Evolutionary conservation across 1,284 basidiomycete genomes (phyloP).

Genomic region (Mrakiaceae sp.): DNA sequence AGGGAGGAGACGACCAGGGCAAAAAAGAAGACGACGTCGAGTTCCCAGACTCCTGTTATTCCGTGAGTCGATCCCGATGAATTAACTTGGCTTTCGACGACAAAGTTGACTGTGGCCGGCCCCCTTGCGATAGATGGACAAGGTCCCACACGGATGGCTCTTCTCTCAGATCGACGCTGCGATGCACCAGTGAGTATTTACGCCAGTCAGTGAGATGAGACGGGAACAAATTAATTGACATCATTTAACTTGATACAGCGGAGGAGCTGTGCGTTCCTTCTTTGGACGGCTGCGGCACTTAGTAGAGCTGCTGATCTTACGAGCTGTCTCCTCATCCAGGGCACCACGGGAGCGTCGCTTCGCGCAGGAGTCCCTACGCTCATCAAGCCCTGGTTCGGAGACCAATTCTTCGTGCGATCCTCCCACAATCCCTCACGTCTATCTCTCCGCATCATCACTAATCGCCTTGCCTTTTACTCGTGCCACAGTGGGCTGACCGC

Average conservation of each 20-base stretch:
- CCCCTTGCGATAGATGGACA: slow-evolving; percentile 37
- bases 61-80: neutral
- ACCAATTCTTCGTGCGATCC: slow-evolving; percentile 54
- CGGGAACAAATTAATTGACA: no score
- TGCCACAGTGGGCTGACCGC: no score
- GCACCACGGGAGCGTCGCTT: slow-evolving; percentile 56
- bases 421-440: slow-evolving; percentile 35
- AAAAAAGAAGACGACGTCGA: slow-evolving; percentile 24
- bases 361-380: slow-evolving; percentile 63
- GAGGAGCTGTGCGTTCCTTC: no score
- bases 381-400: slow-evolving; percentile 53
- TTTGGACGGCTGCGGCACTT: no score
- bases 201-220: no score
- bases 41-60: slow-evolving; percentile 32
- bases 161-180: slow-evolving; percentile 54
- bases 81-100: no score
- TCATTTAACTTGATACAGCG: no score
- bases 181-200: slow-evolving; percentile 48
- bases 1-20: slow-evolving; percentile 36
- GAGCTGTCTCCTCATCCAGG: slow-evolving; percentile 22
- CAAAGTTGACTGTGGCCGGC: no score
- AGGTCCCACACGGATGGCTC: slow-evolving; percentile 70
- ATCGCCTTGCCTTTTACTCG: no score
- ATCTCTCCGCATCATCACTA: neutral
- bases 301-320: no score